A percentile compares a stretch with the other conserved stretches of the same genome.
Evolutionary conservation across 2,329 filamentous ascomycete genomes (phyloP).

Genomic region (Aspergillaceae sp.): DNA sequence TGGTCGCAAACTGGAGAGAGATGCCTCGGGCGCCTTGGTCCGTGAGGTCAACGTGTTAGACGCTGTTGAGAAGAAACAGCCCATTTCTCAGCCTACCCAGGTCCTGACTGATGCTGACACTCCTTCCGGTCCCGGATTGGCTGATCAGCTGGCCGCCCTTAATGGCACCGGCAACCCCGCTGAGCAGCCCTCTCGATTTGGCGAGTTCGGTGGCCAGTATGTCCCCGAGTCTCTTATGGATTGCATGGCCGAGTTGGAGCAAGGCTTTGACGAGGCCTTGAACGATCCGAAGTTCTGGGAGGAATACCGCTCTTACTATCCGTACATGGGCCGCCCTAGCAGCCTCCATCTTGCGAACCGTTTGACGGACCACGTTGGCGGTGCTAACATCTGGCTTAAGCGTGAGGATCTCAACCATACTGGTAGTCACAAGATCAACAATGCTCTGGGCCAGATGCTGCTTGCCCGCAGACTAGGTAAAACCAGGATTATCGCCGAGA

Average conservation of each 20-base stretch:
- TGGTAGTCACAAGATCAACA: constrained; percentile 99
- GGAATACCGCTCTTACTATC: constrained; percentile 90
- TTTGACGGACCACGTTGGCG: constrained; percentile 78
- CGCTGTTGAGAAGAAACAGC: constrained; percentile 51
- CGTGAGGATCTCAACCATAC: constrained; percentile 97
- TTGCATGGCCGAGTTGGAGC: constrained; percentile 81
- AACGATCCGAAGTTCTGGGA: constrained; percentile 93
- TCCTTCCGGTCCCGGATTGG: constrained; percentile 57
- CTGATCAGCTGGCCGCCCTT: constrained; percentile 75
- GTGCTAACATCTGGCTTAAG: constrained; percentile 96
- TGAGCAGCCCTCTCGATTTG: constrained; percentile 76
- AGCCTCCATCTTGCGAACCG: constrained; percentile 83
- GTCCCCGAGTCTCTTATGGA: constrained; percentile 98
- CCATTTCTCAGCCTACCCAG: constrained; percentile 45
- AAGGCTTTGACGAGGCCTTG: constrained; percentile 78
- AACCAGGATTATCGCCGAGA: constrained; percentile 96
- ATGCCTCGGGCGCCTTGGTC: constrained; percentile 41
- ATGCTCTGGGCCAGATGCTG: constrained; percentile 86
- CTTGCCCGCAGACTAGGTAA: constrained; percentile 81
- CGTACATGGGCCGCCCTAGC: constrained; percentile 92
- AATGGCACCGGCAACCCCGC: constrained; percentile 52
- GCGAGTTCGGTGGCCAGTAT: constrained; percentile 94
- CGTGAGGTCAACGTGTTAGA: constrained; percentile 64
- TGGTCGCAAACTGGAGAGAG: constrained; percentile 44
- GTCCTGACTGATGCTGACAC: constrained; percentile 54